Evolutionary conservation across 257 asterid genomes (phyloP).

Genomic region (Gentiana dahurica): DNA sequence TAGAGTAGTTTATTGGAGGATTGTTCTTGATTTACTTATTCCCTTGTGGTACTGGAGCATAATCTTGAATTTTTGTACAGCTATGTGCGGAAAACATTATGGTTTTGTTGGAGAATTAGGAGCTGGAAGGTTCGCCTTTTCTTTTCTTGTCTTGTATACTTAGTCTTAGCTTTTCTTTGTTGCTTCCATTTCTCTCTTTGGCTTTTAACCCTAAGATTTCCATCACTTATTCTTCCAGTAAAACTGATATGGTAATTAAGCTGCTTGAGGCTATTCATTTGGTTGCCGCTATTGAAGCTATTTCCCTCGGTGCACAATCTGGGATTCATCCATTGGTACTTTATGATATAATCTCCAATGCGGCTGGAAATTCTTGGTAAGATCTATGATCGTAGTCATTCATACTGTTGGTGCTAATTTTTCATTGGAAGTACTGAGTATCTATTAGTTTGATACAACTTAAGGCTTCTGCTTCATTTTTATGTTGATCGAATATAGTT

Average conservation of each 20-base stretch:
- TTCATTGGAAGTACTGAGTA: neutral
- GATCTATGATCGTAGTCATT: neutral
- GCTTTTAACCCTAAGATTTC: neutral
- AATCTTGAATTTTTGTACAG: constrained; percentile 35
- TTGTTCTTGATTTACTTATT: constrained; percentile 1
- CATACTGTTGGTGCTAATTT: constrained; percentile 2
- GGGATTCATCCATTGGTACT: constrained; percentile 92
- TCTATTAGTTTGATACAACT: neutral
- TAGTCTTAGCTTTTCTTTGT: neutral
- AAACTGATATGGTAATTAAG: constrained; percentile 75
- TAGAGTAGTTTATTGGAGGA: constrained; percentile 11
- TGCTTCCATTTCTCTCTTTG: neutral
- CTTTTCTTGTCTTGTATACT: constrained; percentile 7
- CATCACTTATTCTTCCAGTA: constrained; percentile 42
- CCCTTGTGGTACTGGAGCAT: neutral
- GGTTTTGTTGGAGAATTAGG: constrained; percentile 68
- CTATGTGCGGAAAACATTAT: constrained; percentile 58
- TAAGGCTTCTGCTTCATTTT: neutral
- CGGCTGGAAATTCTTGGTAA: constrained; percentile 98
- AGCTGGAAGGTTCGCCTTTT: constrained; percentile 72
- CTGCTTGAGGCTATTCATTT: constrained; percentile 96
- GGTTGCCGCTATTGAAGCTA: constrained; percentile 88
- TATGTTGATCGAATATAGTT: neutral
- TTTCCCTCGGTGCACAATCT: constrained; percentile 79
- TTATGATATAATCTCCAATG: constrained; percentile 85